Evolutionary conservation across 179 eudicot species (phyloP), one percentile per base, ranked within the genome.

Genomic region (Carnegiea gigantea): DNA sequence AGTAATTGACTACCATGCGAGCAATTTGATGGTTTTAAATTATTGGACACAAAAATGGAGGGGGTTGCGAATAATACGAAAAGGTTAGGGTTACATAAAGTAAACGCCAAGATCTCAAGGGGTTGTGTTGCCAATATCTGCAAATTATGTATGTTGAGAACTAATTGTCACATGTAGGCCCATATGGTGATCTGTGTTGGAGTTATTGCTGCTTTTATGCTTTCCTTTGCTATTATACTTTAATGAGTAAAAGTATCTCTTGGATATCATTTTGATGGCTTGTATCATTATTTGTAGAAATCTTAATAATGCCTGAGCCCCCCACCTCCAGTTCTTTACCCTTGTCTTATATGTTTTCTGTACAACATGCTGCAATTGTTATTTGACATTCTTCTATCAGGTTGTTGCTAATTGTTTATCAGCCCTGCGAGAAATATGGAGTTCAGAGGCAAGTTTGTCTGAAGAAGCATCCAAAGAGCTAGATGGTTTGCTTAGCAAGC

Each of bases 361-460:
- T 46, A 12, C 64, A 28, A 72, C 30, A 21, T 46, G 24, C 5
- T 70, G 62, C 28, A 46, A 76, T 26, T 40, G 78, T 70, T 43
- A 51, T 72, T 40, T 77, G 73, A 36, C n/a, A 49, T 79, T 76
- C 40, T 84, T 79, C 18, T 80, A 21, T 70, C 88, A 97, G 99
- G 99, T 97, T 77, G 98, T 97, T 87, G 97, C 98, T 81, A 97
- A 95, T 81, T 92, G 95, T 87, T 85, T 97, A 81, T 87, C 90
- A 85, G 90, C 98, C 70, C 80, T 96, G 51, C 98, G 95, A 90
- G 99, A 97, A 87, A 97, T 97, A 65, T 97, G 99, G 99, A 90
- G 94, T 76, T 87, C 92, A 78, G 98, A 95, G 85, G 97, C 98
- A 86, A 92, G 89, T 81, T 84, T 89, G 40, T 95, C 97, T 62